phyloP scores from a whole-genome alignment of 2,329 filamentous ascomycete species.

The Fonsecaea monophora region DNA sequence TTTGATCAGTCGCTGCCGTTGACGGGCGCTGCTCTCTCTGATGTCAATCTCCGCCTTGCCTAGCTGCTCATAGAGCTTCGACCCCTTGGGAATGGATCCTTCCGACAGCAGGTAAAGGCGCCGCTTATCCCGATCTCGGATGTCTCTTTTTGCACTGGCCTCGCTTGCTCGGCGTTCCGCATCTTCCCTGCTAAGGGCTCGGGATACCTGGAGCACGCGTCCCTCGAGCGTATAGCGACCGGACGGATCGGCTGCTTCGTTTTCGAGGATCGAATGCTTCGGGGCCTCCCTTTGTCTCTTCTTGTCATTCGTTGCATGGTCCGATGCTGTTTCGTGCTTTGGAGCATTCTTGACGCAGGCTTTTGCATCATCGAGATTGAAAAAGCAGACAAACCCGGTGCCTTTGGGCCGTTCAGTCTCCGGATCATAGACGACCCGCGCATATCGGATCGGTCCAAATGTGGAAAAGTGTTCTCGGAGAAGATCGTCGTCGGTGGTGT shows the following conservation, averaged over 20 bases:
- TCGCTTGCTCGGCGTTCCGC: conserved; percentile 77
- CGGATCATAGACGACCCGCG: conserved; percentile 85
- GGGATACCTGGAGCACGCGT: conserved; percentile 81
- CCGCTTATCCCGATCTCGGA: conserved; percentile 82
- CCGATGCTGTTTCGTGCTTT: conserved; percentile 55
- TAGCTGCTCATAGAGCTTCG: conserved; percentile 77
- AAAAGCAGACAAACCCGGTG: conserved; percentile 95
- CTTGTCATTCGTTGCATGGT: conserved; percentile 50
- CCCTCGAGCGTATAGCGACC: conserved; percentile 91
- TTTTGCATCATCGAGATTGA: conserved; percentile 75
- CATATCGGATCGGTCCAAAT: conserved; percentile 89
- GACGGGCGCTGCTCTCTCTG: conserved; percentile 83
- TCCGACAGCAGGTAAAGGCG: conserved; percentile 86
- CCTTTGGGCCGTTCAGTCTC: conserved; percentile 86
- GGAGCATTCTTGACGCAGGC: conserved; percentile 79
- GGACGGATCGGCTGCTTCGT: conserved; percentile 79
- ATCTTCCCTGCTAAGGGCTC: conserved; percentile 83
- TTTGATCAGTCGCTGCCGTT: conserved; percentile 89
- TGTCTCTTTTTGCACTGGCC: conserved; percentile 65
- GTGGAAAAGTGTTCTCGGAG: conserved; percentile 85
- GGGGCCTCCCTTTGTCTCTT: conserved; percentile 52
- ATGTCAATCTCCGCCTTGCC: conserved; percentile 82
- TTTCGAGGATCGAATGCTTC: conserved; percentile 84
- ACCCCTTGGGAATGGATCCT: conserved; percentile 79
- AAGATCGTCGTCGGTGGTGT: conserved; percentile 80